A percentile compares a stretch with the other conserved stretches of the same genome.
phyloP scores from a whole-genome alignment of 2,329 filamentous ascomycete genomes.

The Bisporella sp. region DNA sequence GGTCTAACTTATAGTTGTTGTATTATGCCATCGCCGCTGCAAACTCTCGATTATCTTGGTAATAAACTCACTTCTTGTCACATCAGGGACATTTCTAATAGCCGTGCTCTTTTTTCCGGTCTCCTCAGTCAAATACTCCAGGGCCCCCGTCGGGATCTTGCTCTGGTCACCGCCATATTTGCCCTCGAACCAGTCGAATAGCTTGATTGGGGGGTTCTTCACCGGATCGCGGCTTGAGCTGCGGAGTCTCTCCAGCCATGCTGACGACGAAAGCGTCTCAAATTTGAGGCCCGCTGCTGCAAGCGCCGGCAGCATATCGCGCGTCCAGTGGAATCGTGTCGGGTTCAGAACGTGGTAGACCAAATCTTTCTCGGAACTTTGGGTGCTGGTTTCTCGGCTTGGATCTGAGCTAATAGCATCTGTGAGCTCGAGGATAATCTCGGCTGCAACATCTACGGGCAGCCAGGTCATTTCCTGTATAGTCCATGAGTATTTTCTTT shows the following conservation, averaged over 20 bases:
- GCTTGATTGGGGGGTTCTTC: conserved; percentile 43
- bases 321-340: conserved; percentile 37
- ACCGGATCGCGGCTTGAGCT: conserved; percentile 40
- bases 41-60: too few relatives aligned
- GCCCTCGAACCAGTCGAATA: conserved; percentile 41
- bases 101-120: too few relatives aligned
- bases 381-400: conserved; percentile 7
- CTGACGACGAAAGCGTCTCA: conserved; percentile 32
- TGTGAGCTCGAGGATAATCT: conserved; percentile 32
- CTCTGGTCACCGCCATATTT: conserved; percentile 33
- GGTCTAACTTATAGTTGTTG: too few relatives aligned
- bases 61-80: too few relatives aligned
- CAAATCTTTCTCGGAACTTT: conserved; percentile 13
- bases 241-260: conserved; percentile 39
- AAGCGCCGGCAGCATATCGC: conserved; percentile 44
- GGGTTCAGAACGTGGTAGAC: conserved; percentile 48
- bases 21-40: too few relatives aligned
- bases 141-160: too few relatives aligned
- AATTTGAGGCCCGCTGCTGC: conserved; percentile 37
- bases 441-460: conserved; percentile 38
- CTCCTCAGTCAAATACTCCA: too few relatives aligned
- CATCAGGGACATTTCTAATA: too few relatives aligned
- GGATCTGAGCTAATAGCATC: conserved; percentile 16
- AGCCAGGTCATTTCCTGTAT: conserved; percentile 30
- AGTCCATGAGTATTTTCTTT: not conserved